phyloP scores from a whole-genome alignment of 768 basidiomycete species.

The Termitomyces sp. region DNA sequence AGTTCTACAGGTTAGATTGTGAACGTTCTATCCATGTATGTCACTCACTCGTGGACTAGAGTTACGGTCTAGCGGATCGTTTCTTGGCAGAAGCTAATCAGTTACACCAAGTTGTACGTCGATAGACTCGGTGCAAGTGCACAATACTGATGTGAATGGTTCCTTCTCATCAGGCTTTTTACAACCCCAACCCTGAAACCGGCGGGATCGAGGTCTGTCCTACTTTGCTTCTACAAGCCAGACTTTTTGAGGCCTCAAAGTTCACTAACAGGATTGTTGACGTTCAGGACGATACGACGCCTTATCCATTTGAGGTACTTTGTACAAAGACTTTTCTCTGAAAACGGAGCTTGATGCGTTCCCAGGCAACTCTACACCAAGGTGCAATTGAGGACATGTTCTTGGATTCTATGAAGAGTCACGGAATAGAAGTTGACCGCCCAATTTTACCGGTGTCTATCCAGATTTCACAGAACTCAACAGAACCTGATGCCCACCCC shows the following conservation, averaged over 20 bases:
- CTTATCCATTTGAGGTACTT: conserved; percentile 68
- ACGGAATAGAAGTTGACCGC: conserved; percentile 48
- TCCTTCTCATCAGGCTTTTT: conserved; percentile 56
- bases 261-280: conserved; percentile 61
- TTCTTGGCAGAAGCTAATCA: conserved; percentile 63
- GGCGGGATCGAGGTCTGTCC: conserved; percentile 59
- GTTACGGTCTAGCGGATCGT: conserved; percentile 71
- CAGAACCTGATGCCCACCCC: conserved; percentile 36
- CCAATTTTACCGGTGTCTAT: conserved; percentile 49
- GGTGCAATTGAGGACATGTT: conserved; percentile 62
- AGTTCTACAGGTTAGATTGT: conserved; percentile 44
- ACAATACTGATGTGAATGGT: not conserved
- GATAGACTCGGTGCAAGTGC: not conserved
- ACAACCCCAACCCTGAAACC: conserved; percentile 53
- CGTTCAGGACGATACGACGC: conserved; percentile 57
- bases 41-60: conserved; percentile 36
- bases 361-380: conserved; percentile 59
- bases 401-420: conserved; percentile 46
- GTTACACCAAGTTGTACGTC: conserved; percentile 63
- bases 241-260: conserved; percentile 28
- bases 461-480: conserved; percentile 41
- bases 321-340: not conserved
- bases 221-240: not conserved
- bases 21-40: not conserved
- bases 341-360: not conserved